These are phyloP conservation scores for Paraphoma sp. DNA, from an alignment of 2,329 filamentous ascomycete species.

Conservation along the genomic window DNA sequence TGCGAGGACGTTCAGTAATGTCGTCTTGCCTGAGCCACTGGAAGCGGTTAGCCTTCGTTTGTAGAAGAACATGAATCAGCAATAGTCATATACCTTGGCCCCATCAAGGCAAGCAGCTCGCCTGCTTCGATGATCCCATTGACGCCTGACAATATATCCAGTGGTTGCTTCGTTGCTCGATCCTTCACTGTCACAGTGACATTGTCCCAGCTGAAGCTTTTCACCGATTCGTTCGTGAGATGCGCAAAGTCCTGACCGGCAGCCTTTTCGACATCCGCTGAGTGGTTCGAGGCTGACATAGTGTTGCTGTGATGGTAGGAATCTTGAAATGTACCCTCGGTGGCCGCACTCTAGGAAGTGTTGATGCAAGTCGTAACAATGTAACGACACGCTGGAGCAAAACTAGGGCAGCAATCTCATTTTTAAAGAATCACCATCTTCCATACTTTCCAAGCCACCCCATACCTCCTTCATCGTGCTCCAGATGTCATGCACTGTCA, in stretches of 20 bases:
- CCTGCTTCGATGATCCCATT: conserved; percentile 71
- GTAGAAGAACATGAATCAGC: neutral
- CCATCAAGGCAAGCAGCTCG: conserved; percentile 81
- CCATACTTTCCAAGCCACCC: neutral
- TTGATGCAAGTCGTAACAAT: too few relatives aligned
- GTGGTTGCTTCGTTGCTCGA: conserved; percentile 66
- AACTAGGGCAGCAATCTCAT: too few relatives aligned
- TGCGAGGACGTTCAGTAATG: conserved; percentile 80
- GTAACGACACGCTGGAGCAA: too few relatives aligned
- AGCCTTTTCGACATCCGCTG: conserved; percentile 55
- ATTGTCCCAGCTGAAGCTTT: conserved; percentile 69
- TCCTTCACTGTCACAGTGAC: conserved; percentile 77
- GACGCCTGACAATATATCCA: conserved; percentile 68
- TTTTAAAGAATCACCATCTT: too few relatives aligned
- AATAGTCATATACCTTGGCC: conserved; percentile 60
- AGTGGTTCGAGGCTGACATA: conserved; percentile 21
- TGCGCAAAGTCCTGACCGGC: conserved; percentile 55
- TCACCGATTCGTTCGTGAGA: conserved; percentile 68
- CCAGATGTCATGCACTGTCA: neutral
- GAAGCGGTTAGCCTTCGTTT: neutral
- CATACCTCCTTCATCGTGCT: neutral
- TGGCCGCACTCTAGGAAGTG: too few relatives aligned
- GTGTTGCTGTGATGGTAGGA: neutral
- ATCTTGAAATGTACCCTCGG: too few relatives aligned
- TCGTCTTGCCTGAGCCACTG: conserved; percentile 76